Evolutionary conservation across 768 basidiomycete genomes (phyloP), one percentile per base, ranked within the genome.

Genomic region (Coprinopsis marcescibilis): DNA sequence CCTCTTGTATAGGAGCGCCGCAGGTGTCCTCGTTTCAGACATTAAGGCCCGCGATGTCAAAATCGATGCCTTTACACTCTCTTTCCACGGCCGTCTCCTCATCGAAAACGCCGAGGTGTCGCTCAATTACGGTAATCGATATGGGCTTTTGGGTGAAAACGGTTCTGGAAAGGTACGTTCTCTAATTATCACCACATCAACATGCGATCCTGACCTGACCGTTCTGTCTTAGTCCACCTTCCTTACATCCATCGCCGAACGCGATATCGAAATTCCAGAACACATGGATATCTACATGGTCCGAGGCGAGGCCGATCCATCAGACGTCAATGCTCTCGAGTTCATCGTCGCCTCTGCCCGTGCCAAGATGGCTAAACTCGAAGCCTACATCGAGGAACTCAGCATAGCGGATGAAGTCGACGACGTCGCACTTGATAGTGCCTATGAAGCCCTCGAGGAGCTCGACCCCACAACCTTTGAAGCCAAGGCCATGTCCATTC

Each of bases 241-340:
- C 73, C 78, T 98, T 21, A 85, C 91, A 73, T 96, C 95, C 21
- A 81, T 98, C 59, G 91, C 93, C 12, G 88, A 93, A 56, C 89
- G 93, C 47, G 95, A 99, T 61, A 89, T 98, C 42, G 83, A 86
- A 39, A 95, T 99, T 52, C 96, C 95, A 14, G 71, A 76, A 6
- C 93, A 99, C 68, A 87, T 99, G 64, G 95, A 99, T 64, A 95
- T 97, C 66, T 96, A 98, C 73, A 85, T 97, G 55, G 95, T 99
- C 48, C 71, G 84, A 20, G 94, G 95, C 52, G 95, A 97, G 63
- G 95, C 90, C 1, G 95, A 98, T 57, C 95, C 95, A 1, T 85
- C 91, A 12, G 88, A 96, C 1, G 79, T 89, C 54, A 97, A 95
- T 61, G 96, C 95, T n/a, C 69, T 98, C 49, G 95, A 98, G 61